Evolutionary conservation across 2,329 filamentous ascomycete genomes (phyloP).

Genomic region (Paradendryphiella salina): DNA sequence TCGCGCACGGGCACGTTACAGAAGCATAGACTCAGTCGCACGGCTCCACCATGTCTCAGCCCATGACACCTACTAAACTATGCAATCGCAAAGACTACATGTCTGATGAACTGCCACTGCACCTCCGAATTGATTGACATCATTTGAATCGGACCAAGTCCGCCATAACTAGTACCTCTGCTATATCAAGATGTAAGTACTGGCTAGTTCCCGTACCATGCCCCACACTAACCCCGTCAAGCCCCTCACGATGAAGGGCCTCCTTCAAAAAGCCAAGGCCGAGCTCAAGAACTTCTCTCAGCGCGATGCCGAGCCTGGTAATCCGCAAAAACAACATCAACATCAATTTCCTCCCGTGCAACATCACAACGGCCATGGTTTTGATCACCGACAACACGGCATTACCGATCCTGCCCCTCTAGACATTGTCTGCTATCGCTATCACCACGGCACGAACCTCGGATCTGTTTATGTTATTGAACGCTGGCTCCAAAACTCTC

Average conservation of each 20-base stretch:
- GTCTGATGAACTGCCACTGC: background rate
- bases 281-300: conserved; percentile 23
- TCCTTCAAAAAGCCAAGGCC: conserved; percentile 37
- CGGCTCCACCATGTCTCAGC: conserved; percentile 13
- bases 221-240: conserved; percentile 11
- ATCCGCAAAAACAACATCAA: conserved; percentile 7
- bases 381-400: conserved; percentile 19
- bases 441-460: conserved; percentile 63
- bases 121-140: background rate
- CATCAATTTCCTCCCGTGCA: conserved; percentile 1
- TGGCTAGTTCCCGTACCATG: too few species aligned
- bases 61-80: background rate
- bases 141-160: background rate
- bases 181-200: too few species aligned
- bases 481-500: conserved; percentile 58
- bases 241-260: conserved; percentile 28
- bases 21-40: conserved; percentile 11
- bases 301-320: background rate
- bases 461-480: conserved; percentile 65
- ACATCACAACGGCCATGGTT: background rate
- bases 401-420: conserved; percentile 47
- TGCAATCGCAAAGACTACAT: background rate
- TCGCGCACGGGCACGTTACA: too few species aligned
- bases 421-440: conserved; percentile 59
- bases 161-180: background rate